These are phyloP conservation scores for Eudorina sp. DNA, from an alignment of 139 green algal species.

Conservation along the genomic window DNA sequence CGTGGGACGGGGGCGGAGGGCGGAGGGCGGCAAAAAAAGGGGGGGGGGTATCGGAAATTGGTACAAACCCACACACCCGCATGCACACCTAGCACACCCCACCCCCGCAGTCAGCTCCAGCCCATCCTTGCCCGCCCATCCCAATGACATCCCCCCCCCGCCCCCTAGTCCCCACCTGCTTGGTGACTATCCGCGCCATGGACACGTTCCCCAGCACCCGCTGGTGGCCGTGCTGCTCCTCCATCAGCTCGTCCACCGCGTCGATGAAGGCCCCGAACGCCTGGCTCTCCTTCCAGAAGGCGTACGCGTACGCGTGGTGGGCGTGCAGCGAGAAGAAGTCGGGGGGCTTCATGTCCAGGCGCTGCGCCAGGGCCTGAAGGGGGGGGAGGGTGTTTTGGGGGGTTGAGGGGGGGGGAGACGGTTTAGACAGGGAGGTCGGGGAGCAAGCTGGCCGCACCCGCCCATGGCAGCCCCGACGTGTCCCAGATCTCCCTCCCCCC, in stretches of 20 bases:
- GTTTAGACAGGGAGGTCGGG: too few relatives aligned
- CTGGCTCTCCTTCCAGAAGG: conserved; percentile 39
- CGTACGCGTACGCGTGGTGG: conserved; percentile 54
- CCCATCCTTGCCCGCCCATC: not conserved
- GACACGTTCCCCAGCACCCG: not conserved
- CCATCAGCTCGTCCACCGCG: conserved; percentile 56
- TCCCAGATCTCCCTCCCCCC: too few relatives aligned
- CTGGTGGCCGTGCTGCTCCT: not conserved
- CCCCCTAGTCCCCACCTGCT: not conserved
- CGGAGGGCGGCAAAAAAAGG: not conserved
- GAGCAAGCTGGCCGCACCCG: too few relatives aligned
- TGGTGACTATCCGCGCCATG: not conserved
- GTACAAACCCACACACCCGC: too few relatives aligned
- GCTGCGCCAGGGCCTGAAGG: not conserved
- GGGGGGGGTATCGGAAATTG: not conserved
- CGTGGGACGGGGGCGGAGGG: not conserved
- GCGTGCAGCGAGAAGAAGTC: conserved; percentile 48
- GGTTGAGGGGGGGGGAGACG: not conserved
- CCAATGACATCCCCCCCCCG: too few relatives aligned
- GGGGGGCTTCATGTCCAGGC: not conserved
- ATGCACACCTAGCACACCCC: not conserved
- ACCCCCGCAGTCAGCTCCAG: not conserved
- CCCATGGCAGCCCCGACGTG: too few relatives aligned
- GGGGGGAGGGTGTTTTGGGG: not conserved
- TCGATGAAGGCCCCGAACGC: conserved; percentile 53